phyloP scores from a whole-genome alignment of 164 flowering plant genomes.

The Taxillus chinensis region DNA sequence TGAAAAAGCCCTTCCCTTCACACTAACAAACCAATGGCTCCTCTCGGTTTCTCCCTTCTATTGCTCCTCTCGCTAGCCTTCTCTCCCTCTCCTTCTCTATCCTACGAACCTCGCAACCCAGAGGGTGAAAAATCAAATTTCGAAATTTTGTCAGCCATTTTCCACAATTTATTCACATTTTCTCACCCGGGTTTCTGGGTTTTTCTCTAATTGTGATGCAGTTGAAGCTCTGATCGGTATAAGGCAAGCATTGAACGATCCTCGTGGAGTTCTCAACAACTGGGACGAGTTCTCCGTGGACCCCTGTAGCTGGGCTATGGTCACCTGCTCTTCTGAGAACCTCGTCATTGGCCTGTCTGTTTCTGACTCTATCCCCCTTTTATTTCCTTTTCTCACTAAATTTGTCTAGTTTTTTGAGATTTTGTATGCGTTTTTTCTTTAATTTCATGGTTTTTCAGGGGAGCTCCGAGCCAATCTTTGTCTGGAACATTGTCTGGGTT shows the following conservation, averaged over 20 bases:
- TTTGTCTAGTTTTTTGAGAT: background rate
- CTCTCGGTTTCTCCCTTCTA: slow-evolving; percentile 6
- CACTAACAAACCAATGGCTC: slow-evolving; percentile 22
- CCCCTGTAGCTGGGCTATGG: slow-evolving; percentile 96
- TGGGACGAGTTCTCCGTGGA: slow-evolving; percentile 97
- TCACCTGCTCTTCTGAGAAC: slow-evolving; percentile 82
- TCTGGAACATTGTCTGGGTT: slow-evolving; percentile 66
- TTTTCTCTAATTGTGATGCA: slow-evolving; percentile 11
- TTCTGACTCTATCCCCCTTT: background rate
- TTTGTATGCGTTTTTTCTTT: background rate
- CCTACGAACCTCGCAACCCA: slow-evolving; percentile 64
- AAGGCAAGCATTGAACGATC: slow-evolving; percentile 48
- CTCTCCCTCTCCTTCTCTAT: slow-evolving; percentile 20
- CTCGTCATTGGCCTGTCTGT: slow-evolving; percentile 76
- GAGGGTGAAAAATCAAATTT: slow-evolving; percentile 47
- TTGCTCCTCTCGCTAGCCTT: slow-evolving; percentile 13
- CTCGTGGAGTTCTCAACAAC: slow-evolving; percentile 68
- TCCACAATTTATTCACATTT: background rate
- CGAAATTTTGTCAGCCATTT: background rate
- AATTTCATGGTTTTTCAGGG: slow-evolving; percentile 32
- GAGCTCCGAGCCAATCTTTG: slow-evolving; percentile 84
- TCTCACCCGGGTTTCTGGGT: slow-evolving; percentile 2
- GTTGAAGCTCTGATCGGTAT: slow-evolving; percentile 72
- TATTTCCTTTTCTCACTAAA: background rate
- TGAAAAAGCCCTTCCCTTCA: background rate